Conservation (phyloP, 2,329 filamentous ascomycete species). For the Plectosphaerella cucumerina region DNA sequence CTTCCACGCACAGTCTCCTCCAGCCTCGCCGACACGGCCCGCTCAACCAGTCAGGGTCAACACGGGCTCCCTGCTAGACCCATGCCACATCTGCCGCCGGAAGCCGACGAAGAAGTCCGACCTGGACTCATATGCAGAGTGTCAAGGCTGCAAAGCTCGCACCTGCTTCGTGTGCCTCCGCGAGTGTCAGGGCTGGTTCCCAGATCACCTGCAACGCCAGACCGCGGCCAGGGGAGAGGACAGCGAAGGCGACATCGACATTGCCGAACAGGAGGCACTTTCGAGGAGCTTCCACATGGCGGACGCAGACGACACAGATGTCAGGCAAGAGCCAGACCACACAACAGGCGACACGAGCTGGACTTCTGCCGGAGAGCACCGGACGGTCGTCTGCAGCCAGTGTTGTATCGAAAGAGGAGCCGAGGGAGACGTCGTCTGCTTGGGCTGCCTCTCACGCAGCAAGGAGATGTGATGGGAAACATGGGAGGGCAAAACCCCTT, state of each 20-base stretch:
- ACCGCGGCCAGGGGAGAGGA: conserved; percentile 11
- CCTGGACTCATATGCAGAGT: conserved; percentile 62
- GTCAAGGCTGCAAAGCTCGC: conserved; percentile 55
- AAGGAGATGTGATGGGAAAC: neutral
- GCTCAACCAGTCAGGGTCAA: conserved; percentile 8
- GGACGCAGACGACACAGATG: conserved; percentile 35
- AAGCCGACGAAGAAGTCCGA: conserved; percentile 62
- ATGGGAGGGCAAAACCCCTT: neutral
- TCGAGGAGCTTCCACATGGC: conserved; percentile 46
- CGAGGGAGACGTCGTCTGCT: conserved; percentile 63
- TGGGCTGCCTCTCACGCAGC: conserved; percentile 53
- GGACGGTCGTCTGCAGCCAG: conserved; percentile 57
- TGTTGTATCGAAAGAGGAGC: conserved; percentile 64
- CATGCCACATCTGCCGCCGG: conserved; percentile 66
- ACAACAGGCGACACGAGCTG: conserved; percentile 22
- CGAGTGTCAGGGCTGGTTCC: conserved; percentile 50
- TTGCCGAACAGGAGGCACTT: conserved; percentile 29
- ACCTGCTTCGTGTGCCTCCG: conserved; percentile 68
- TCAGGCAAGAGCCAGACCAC: conserved; percentile 5
- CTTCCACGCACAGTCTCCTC: neutral
- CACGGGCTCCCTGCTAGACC: conserved; percentile 31
- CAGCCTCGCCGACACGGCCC: conserved; percentile 2
- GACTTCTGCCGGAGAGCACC: conserved; percentile 36
- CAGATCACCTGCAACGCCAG: conserved; percentile 8
- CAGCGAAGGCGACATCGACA: conserved; percentile 11